These are phyloP conservation scores for Stagonosporopsis cucurbitacearum DNA, from an alignment of 2,329 filamentous ascomycete species.

Conservation along the genomic window DNA sequence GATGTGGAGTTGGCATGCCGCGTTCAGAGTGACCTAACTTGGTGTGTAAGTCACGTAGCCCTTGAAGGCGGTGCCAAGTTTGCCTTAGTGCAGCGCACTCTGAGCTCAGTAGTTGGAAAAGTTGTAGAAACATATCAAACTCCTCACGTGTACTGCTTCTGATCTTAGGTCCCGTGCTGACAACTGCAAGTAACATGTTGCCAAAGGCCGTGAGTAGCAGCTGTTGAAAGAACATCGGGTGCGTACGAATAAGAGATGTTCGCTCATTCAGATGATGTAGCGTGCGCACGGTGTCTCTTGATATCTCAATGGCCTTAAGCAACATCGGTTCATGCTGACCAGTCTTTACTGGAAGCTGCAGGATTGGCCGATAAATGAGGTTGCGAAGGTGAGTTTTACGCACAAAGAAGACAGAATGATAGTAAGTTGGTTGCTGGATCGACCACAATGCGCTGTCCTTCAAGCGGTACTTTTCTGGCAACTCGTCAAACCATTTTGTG, in stretches of 20 bases:
- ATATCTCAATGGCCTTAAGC: conserved; percentile 15
- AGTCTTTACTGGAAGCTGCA: conserved; percentile 10
- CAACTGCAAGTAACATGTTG: conserved; percentile 15
- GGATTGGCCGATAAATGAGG: conserved; percentile 14
- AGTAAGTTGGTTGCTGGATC: conserved; percentile 6
- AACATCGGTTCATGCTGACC: conserved; percentile 10
- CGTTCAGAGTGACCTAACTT: conserved; percentile 9
- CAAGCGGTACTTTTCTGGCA: conserved; percentile 2
- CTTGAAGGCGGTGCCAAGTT: conserved; percentile 17
- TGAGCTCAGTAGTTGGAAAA: conserved; percentile 15
- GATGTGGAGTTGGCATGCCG: not conserved
- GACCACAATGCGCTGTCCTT: not conserved
- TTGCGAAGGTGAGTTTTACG: conserved; percentile 16
- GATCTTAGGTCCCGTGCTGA: conserved; percentile 10
- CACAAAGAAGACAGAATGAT: conserved; percentile 16
- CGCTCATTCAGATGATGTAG: conserved; percentile 8
- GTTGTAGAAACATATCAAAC: conserved; percentile 18
- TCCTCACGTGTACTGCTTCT: conserved; percentile 8
- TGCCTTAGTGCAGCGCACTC: conserved; percentile 11
- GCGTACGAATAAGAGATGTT: conserved; percentile 4
- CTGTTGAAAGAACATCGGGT: conserved; percentile 22
- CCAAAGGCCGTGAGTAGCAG: conserved; percentile 17
- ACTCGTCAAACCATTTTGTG: conserved; percentile 12
- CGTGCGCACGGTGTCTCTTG: conserved; percentile 13
- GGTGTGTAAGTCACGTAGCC: conserved; percentile 13